Evolutionary conservation across 352 stramenopile species (phyloP).

Genomic region (Phytophthora fragariaefolia): DNA sequence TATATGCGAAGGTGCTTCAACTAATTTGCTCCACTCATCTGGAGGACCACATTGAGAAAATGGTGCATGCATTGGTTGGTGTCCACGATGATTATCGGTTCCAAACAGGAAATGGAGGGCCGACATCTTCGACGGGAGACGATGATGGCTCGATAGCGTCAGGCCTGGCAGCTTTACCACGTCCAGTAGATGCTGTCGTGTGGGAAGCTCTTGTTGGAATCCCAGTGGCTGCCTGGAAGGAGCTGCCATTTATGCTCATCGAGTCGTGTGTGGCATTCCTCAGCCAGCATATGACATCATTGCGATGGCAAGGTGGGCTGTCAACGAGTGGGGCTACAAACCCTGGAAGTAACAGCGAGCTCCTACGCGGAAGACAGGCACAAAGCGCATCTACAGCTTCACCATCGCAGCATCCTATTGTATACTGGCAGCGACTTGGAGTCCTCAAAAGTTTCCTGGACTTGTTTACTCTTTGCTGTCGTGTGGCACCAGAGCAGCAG

Average conservation of each 20-base stretch:
- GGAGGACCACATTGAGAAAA: conserved; percentile 84
- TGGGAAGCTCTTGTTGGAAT: conserved; percentile 75
- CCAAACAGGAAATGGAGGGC: conserved; percentile 36
- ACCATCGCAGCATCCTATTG: conserved; percentile 51
- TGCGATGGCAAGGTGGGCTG: conserved; percentile 61
- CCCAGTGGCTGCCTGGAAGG: conserved; percentile 54
- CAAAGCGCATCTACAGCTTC: conserved; percentile 9
- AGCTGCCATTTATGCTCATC: conserved; percentile 48
- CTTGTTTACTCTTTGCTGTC: conserved; percentile 77
- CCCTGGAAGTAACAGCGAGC: conserved; percentile 5
- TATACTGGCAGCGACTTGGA: conserved; percentile 74
- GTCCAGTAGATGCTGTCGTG: conserved; percentile 63
- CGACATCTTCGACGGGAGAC: conserved; percentile 10
- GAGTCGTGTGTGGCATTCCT: conserved; percentile 61
- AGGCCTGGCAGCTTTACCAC: conserved; percentile 40
- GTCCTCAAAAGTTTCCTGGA: conserved; percentile 83
- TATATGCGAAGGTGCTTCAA: conserved; percentile 78
- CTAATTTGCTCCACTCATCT: conserved; percentile 71
- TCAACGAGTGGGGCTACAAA: conserved; percentile 20
- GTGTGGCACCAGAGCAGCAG: conserved; percentile 57
- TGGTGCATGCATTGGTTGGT: conserved; percentile 80
- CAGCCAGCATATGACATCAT: conserved; percentile 63
- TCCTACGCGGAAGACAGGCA: conserved; percentile 20
- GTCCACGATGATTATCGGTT: conserved; percentile 87
- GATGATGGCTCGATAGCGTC: conserved; percentile 11